phyloP scores from a whole-genome alignment of 352 stramenopile species.

The Phytophthora tubulina region DNA sequence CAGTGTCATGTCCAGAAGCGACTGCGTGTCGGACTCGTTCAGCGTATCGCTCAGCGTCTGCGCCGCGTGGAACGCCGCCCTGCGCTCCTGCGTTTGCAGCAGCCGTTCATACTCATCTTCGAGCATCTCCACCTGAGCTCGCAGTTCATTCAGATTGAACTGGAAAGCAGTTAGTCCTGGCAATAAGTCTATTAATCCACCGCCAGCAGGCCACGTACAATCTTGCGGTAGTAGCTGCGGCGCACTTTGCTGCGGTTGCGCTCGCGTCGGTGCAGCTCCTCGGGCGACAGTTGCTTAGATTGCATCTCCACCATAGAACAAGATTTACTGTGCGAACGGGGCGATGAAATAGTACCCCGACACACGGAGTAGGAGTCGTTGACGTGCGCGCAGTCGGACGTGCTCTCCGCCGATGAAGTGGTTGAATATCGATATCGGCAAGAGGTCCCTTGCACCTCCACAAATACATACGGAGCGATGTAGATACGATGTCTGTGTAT shows the following conservation, averaged over 20 bases:
- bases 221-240: conserved; percentile 65
- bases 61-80: conserved; percentile 21
- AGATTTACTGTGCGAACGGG: conserved; percentile 11
- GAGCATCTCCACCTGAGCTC: conserved; percentile 55
- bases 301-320: conserved; percentile 19
- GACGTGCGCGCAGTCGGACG: not conserved
- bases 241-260: conserved; percentile 66
- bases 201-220: conserved; percentile 36
- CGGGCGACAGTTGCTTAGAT: conserved; percentile 36
- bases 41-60: conserved; percentile 22
- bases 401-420: conserved; percentile 2
- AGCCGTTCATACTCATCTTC: conserved; percentile 58
- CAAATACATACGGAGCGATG: conserved; percentile 5
- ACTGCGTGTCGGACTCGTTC: conserved; percentile 28
- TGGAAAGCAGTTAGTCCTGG: conserved; percentile 7
- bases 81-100: conserved; percentile 41
- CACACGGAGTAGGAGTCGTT: not conserved
- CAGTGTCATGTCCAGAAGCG: conserved; percentile 36
- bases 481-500: not conserved
- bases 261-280: conserved; percentile 55
- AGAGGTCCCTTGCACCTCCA: conserved; percentile 13
- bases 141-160: conserved; percentile 58
- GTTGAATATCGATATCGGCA: conserved; percentile 20
- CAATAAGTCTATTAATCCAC: not conserved
- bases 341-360: too few species aligned